phyloP scores from a whole-genome alignment of 306 rosid genomes.

The Vicia faba region DNA sequence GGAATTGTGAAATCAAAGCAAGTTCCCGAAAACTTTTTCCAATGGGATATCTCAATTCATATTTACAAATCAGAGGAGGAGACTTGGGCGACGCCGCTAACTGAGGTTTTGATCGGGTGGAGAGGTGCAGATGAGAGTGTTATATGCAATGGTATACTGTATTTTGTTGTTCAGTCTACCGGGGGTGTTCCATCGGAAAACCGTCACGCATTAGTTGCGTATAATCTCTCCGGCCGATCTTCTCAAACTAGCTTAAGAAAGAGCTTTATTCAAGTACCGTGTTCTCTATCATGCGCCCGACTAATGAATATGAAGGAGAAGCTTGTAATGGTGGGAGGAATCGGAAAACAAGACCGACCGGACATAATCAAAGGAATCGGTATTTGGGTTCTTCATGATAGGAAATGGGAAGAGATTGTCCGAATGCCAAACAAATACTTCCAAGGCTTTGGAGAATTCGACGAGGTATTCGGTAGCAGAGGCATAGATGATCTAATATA shows the following conservation, averaged over 20 bases:
- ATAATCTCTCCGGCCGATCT: constrained; percentile 54
- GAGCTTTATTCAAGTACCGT: constrained; percentile 76
- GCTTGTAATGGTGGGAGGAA: constrained; percentile 99
- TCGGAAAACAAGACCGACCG: constrained; percentile 74
- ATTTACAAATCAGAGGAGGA: constrained; percentile 59
- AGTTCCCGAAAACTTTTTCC: constrained; percentile 74
- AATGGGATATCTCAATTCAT: constrained; percentile 80
- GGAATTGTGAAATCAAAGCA: constrained; percentile 82
- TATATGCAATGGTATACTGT: constrained; percentile 79
- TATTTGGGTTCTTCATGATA: constrained; percentile 78
- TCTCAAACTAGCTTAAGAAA: constrained; percentile 56
- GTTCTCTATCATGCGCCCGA: constrained; percentile 90
- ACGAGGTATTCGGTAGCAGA: constrained; percentile 91
- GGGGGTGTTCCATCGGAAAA: constrained; percentile 60
- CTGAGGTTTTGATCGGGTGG: constrained; percentile 88
- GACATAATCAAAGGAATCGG: constrained; percentile 97
- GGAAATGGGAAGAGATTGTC: constrained; percentile 76
- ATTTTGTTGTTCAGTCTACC: constrained; percentile 75
- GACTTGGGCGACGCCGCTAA: constrained; percentile 63
- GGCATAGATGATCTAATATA: constrained; percentile 79
- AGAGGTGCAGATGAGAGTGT: constrained; percentile 95
- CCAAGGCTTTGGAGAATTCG: constrained; percentile 97
- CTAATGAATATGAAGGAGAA: constrained; percentile 86
- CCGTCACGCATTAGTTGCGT: constrained; percentile 72
- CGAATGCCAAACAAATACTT: constrained; percentile 91